These are phyloP conservation scores for Diplodia scrobiculata DNA, from an alignment of 2,329 filamentous ascomycete genomes.

Conservation along the genomic window DNA sequence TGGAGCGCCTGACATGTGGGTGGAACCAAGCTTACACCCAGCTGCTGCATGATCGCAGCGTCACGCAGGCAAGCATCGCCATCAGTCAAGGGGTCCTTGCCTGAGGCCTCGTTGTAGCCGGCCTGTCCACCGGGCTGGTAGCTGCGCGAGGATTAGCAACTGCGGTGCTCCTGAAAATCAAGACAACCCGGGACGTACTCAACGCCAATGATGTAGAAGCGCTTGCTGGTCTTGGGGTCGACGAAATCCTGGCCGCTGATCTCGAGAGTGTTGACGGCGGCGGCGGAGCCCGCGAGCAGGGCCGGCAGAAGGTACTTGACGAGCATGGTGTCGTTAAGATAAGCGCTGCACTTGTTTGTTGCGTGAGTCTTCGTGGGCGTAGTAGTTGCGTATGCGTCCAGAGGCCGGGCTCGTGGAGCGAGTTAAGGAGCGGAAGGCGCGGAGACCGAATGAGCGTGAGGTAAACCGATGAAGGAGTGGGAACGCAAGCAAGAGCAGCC, in stretches of 20 bases:
- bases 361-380: slow-evolving; percentile 5
- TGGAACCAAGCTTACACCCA: slow-evolving; percentile 52
- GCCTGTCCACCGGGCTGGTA: slow-evolving; percentile 65
- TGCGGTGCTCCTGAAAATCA: not conserved
- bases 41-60: slow-evolving; percentile 63
- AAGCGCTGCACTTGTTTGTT: slow-evolving; percentile 22
- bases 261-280: slow-evolving; percentile 59
- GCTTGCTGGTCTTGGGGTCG: slow-evolving; percentile 59
- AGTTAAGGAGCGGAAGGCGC: slow-evolving; percentile 25
- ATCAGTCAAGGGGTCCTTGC: slow-evolving; percentile 60
- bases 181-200: slow-evolving; percentile 50
- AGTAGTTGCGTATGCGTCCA: slow-evolving; percentile 11
- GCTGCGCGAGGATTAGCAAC: slow-evolving; percentile 39
- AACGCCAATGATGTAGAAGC: slow-evolving; percentile 64
- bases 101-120: slow-evolving; percentile 55
- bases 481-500: slow-evolving; percentile 14
- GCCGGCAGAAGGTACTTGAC: slow-evolving; percentile 24
- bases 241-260: slow-evolving; percentile 64
- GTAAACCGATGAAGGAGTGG: slow-evolving; percentile 23
- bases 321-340: slow-evolving; percentile 23
- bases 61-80: slow-evolving; percentile 62
- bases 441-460: slow-evolving; percentile 20
- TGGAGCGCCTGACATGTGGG: not conserved
- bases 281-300: slow-evolving; percentile 47
- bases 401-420: slow-evolving; percentile 19